Evolutionary conservation across 306 rosid genomes (phyloP).

Genomic region (Cicer arietinum): DNA sequence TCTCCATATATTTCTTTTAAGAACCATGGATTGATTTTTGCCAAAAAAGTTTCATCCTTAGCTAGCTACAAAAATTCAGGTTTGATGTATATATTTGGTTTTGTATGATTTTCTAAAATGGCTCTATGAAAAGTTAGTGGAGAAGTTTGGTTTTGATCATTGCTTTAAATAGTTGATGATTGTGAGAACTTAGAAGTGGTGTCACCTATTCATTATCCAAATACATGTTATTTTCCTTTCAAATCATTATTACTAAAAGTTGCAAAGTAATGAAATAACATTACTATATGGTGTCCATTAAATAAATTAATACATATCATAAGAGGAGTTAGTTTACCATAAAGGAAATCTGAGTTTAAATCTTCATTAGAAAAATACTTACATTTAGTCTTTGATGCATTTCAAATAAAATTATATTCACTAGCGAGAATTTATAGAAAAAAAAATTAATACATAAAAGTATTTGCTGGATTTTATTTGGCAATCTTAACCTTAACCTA

Average conservation of each 20-base stretch:
- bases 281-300: conserved; percentile 24
- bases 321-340: no score
- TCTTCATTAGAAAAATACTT: no score
- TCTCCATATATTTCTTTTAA: conserved; percentile 45
- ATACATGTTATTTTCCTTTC: conserved; percentile 37
- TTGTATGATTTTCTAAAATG: conserved; percentile 39
- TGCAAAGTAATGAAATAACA: conserved; percentile 30
- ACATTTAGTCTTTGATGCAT: no score
- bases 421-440: no score
- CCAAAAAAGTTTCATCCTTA: conserved; percentile 50
- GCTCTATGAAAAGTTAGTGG: conserved; percentile 57
- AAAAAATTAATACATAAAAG: background rate
- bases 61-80: conserved; percentile 28
- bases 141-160: conserved; percentile 45
- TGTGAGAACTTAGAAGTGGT: conserved; percentile 36
- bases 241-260: conserved; percentile 46
- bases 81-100: conserved; percentile 42
- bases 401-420: no score
- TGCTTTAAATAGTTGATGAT: conserved; percentile 60
- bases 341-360: no score
- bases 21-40: conserved; percentile 51
- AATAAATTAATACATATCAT: background rate
- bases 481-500: conserved; percentile 34
- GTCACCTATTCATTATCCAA: conserved; percentile 52
- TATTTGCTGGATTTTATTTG: conserved; percentile 15